Base-by-base conservation (phyloP, 805 yeast genomes). In the Yamadazyma laniorum region DNA sequence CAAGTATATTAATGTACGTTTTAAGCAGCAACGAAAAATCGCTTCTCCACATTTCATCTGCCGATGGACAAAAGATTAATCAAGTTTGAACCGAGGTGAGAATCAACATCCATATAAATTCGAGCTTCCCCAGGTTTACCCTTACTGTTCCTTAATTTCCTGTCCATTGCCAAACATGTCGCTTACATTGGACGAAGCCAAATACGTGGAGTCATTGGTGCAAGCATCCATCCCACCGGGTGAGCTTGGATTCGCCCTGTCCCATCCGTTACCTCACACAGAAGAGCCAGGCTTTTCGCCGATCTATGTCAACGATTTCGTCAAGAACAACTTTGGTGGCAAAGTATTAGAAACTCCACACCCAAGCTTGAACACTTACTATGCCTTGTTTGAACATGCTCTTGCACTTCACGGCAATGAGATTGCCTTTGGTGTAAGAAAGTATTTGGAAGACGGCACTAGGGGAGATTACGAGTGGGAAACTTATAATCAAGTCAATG, bases 371-470 rank as follows among this genome's bases (percentile, higher is more conserved):
- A 49, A 54, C 39, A 78, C 82, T 0, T 62, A 67, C 30, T 62
- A 66, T 49, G 67, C 64, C 15, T 54, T 74, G 35, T 76, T 78
- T 55, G 60, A 64, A 41, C 62, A 65, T 36, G 51, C 77, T 1
- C 68, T 58, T 1, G 50, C 53, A n/a, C 40, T 51, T 13, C 63
- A 61, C 49, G 66, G 68, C 1, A 39, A 65, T 6, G 45, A 55
- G 26, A 67, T 63, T 7, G 70, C 79, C 42, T 58, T 79, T 27
- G 85, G 84, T 31, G 40, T 55, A 25, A 59, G 82, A 53, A 45
- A 41, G 3, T 45, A 45, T 25, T 32, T 40, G 19, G 47, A 42
- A 7, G 58, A 59, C 30, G 65, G 62, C 4, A 47, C 61, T 4
- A 54, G 48, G 44, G 67, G 70, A 2, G 46, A 47, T 4, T 68